Percentiles rank a stretch among this genome's conserved stretches.
These are phyloP conservation scores for Trichosporon ovoides DNA, from an alignment of 1,284 basidiomycete genomes.

Conservation along the genomic window DNA sequence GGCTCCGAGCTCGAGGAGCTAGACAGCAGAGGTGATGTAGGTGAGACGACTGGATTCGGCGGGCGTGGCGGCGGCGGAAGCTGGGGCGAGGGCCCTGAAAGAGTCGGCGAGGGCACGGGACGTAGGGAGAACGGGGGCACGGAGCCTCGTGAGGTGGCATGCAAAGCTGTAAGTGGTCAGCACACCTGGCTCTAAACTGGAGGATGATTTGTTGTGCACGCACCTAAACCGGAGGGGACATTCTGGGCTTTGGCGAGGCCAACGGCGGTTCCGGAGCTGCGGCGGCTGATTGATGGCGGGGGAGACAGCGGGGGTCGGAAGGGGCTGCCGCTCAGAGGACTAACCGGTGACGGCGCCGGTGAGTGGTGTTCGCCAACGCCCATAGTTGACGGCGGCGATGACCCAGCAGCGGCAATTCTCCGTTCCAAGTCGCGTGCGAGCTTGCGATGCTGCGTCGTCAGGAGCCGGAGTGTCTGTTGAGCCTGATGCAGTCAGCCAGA, in stretches of 20 bases:
- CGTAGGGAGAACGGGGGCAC: slow-evolving; percentile 37
- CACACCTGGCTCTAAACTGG: background rate
- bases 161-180: slow-evolving; percentile 5
- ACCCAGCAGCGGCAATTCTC: slow-evolving; percentile 21
- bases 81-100: background rate
- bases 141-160: slow-evolving; percentile 18
- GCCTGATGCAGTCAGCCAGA: background rate
- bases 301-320: background rate
- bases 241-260: slow-evolving; percentile 5
- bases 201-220: background rate
- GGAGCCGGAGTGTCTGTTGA: slow-evolving; percentile 34
- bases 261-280: slow-evolving; percentile 5
- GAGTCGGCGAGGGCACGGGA: slow-evolving; percentile 17
- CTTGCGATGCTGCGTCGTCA: slow-evolving; percentile 43
- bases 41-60: background rate
- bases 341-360: background rate
- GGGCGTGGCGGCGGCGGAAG: background rate
- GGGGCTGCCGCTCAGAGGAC: background rate
- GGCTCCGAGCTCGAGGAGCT: slow-evolving; percentile 36
- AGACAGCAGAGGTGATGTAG: slow-evolving; percentile 32
- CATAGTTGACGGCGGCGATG: background rate
- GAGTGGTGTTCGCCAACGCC: background rate
- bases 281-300: background rate
- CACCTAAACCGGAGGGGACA: slow-evolving; percentile 5
- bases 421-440: slow-evolving; percentile 40